These are phyloP conservation scores for Alternaria triticina DNA, from an alignment of 2,329 filamentous ascomycete species.

Conservation along the genomic window DNA sequence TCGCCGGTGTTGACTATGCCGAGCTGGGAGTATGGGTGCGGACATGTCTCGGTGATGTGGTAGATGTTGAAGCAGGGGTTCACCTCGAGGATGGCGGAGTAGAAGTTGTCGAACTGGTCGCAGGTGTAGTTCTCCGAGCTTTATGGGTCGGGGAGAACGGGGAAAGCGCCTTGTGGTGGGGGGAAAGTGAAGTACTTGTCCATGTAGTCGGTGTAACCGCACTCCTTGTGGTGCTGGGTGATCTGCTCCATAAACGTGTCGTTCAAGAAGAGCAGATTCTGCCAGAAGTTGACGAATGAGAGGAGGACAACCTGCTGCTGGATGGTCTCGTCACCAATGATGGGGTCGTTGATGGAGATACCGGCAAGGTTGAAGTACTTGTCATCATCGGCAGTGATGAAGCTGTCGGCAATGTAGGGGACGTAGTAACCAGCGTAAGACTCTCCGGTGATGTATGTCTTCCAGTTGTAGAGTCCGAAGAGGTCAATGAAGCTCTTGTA, in stretches of 20 bases:
- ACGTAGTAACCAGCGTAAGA: constrained; percentile 64
- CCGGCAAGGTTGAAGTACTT: constrained; percentile 61
- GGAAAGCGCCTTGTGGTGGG: constrained; percentile 43
- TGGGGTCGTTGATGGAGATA: constrained; percentile 57
- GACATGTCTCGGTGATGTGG: constrained; percentile 55
- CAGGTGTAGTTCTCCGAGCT: constrained; percentile 38
- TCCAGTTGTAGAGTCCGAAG: constrained; percentile 61
- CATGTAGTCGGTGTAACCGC: constrained; percentile 31
- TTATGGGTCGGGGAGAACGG: constrained; percentile 33
- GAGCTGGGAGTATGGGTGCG: constrained; percentile 47
- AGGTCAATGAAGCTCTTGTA: constrained; percentile 63
- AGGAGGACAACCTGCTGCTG: constrained; percentile 48
- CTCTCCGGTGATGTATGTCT: constrained; percentile 63
- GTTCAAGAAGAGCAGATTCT: constrained; percentile 52
- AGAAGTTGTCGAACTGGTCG: constrained; percentile 51
- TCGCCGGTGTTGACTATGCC: constrained; percentile 49
- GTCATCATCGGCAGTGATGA: constrained; percentile 60
- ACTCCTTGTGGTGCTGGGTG: constrained; percentile 37
- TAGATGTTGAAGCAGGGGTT: constrained; percentile 62
- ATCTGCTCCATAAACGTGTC: constrained; percentile 49
- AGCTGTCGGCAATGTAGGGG: constrained; percentile 63
- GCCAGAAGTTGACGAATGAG: constrained; percentile 49
- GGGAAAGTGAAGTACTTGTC: constrained; percentile 51
- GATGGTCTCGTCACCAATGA: constrained; percentile 50
- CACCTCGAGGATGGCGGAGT: constrained; percentile 48